A percentile compares a stretch with the other conserved stretches of the same genome.
phyloP scores from a whole-genome alignment of 345 rosid species.

The Isatis tinctoria region DNA sequence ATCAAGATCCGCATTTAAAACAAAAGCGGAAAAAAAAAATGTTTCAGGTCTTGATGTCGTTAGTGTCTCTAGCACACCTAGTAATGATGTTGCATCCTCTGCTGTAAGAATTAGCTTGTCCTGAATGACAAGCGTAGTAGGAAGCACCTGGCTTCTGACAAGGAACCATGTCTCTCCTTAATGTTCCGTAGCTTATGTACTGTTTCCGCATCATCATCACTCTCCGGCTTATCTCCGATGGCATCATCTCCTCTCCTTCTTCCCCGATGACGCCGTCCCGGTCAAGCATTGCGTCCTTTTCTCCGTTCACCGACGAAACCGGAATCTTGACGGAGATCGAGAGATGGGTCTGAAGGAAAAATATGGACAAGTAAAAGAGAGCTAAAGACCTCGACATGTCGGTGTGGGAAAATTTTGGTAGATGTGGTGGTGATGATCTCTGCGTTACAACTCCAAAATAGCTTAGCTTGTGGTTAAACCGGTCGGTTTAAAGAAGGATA shows the following conservation, averaged over 20 bases:
- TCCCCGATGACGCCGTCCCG: conserved; percentile 32
- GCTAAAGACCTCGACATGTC: conserved; percentile 23
- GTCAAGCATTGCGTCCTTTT: conserved; percentile 34
- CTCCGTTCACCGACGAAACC: conserved; percentile 11
- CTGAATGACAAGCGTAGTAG: conserved; percentile 68
- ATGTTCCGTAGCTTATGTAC: conserved; percentile 80
- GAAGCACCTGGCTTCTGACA: conserved; percentile 86
- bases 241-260: conserved; percentile 45
- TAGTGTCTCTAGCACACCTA: conserved; percentile 67
- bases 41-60: conserved; percentile 35
- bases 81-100: conserved; percentile 80
- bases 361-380: conserved; percentile 17
- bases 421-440: conserved; percentile 4
- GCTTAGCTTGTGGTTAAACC: neutral
- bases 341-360: conserved; percentile 40
- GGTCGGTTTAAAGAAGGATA: conserved; percentile 8
- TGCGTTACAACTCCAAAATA: conserved; percentile 17
- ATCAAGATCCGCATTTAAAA: neutral
- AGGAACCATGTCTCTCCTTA: conserved; percentile 85
- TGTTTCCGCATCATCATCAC: conserved; percentile 54
- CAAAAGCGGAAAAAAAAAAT: neutral
- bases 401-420: conserved; percentile 3
- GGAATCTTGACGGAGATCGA: conserved; percentile 36
- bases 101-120: conserved; percentile 57
- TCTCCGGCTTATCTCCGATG: conserved; percentile 70